Percentiles rank a stretch among this genome's conserved stretches.
These are phyloP conservation scores for Cicer arietinum DNA, from an alignment of 306 rosid genomes.

Conservation along the genomic window DNA sequence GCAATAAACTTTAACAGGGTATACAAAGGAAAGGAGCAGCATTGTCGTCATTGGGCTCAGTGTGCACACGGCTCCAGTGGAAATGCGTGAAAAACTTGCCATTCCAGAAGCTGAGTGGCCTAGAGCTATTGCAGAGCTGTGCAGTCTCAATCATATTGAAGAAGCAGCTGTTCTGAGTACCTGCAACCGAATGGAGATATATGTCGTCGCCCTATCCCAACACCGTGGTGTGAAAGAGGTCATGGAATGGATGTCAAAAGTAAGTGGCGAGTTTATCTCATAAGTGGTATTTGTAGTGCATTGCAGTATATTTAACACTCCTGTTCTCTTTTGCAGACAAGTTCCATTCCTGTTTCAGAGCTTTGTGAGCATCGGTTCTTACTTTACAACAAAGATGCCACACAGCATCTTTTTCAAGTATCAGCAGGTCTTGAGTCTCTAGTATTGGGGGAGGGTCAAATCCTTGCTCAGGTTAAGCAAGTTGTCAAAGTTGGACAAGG, in stretches of 20 bases:
- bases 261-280: conserved; percentile 39
- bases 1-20: conserved; percentile 60
- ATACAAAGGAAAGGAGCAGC: conserved; percentile 96
- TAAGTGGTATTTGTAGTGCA: conserved; percentile 1
- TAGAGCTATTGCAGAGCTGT: conserved; percentile 93
- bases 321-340: conserved; percentile 66
- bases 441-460: conserved; percentile 99
- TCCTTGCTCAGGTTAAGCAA: conserved; percentile 98
- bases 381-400: conserved; percentile 88
- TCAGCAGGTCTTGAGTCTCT: conserved; percentile 99
- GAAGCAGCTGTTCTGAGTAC: conserved; percentile 99
- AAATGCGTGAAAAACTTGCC: conserved; percentile 98
- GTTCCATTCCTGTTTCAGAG: conserved; percentile 89
- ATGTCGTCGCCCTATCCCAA: conserved; percentile 94
- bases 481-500: conserved; percentile 99
- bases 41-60: conserved; percentile 95
- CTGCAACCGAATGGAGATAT: conserved; percentile 99
- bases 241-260: conserved; percentile 98
- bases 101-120: conserved; percentile 99
- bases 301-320: background rate
- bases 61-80: conserved; percentile 94
- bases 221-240: conserved; percentile 99
- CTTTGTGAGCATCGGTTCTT: conserved; percentile 84
- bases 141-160: conserved; percentile 90
- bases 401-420: conserved; percentile 89